A percentile compares a stretch with the other conserved stretches of the same genome.
phyloP scores from a whole-genome alignment of 176 grass and related monocot species.

The Pontederia crassipes region DNA sequence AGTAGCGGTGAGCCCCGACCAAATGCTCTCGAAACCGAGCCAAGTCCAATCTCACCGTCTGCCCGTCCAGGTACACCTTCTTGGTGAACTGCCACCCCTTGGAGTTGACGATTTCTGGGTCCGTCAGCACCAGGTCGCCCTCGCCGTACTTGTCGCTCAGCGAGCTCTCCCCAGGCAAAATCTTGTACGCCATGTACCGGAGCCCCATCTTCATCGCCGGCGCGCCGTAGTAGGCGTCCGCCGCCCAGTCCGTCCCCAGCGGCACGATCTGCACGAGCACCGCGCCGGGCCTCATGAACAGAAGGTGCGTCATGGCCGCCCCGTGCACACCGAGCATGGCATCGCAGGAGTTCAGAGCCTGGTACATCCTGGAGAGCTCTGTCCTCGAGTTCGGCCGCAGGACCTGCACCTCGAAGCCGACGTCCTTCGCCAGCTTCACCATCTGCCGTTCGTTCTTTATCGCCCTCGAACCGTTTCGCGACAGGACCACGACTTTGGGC shows the following conservation, averaged over 20 bases:
- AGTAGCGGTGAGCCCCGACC: constrained; percentile 34
- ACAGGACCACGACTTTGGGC: constrained; percentile 42
- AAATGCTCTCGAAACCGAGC: constrained; percentile 43
- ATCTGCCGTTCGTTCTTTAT: constrained; percentile 68
- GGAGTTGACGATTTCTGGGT: constrained; percentile 48
- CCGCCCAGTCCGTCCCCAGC: constrained; percentile 59
- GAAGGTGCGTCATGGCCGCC: constrained; percentile 85
- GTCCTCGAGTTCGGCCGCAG: constrained; percentile 43
- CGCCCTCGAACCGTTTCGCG: constrained; percentile 47
- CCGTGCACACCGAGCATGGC: constrained; percentile 94
- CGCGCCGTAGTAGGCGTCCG: constrained; percentile 55
- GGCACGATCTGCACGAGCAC: constrained; percentile 88
- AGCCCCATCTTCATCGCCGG: constrained; percentile 44
- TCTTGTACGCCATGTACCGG: constrained; percentile 61
- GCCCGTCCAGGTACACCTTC: constrained; percentile 74
- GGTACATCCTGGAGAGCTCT: constrained; percentile 66
- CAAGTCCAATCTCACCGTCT: constrained; percentile 69
- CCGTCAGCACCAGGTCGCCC: constrained; percentile 56
- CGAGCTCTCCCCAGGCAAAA: constrained; percentile 60
- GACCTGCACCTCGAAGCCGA: constrained; percentile 54
- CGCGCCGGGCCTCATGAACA: constrained; percentile 70
- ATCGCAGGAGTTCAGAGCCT: constrained; percentile 63
- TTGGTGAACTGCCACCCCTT: constrained; percentile 83
- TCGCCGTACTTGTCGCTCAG: constrained; percentile 45
- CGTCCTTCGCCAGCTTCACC: constrained; percentile 17